Evolutionary conservation across 768 basidiomycete species (phyloP), one percentile per base, ranked within the genome.

Genomic region (Lanmaoa rubissima): DNA sequence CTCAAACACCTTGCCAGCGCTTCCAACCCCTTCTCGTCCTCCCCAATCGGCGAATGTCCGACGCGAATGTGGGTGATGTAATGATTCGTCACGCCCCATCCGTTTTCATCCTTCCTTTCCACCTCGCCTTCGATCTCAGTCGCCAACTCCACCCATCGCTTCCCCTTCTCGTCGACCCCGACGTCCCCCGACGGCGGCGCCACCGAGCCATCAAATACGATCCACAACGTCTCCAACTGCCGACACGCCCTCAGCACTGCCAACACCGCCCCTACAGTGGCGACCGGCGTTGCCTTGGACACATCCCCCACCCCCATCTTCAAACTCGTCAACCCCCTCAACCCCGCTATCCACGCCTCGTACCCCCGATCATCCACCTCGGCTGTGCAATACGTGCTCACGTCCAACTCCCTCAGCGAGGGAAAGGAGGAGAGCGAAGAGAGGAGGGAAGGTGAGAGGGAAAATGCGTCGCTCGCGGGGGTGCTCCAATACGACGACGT

Each of bases 401-500:
- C 24, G 32, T 70, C 61, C n/a, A 69, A 34, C 31, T 52, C 61
- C 10, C 46, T 54, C 24, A 69, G 21, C 2, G 43, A 58, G 0
- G 59, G 43, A 46, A 69, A 69, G 1, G 42, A 51, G 0, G 59
- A 34, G 10, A 70, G 35, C 8, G 66, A 57, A 5, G 54, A 36
- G 0, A 69, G 35, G 17, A 68, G 21, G 11, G 57, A 14, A 2
- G 59, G 14, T 0, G 64, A 59, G 31, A 69, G 68, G 1, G 45
- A 42, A 48, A 68, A 68, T 5, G 66, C 56, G 31, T 69, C 65
- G 53, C 59, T 63, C 4, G 63, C 55, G 0, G 64, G 62, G 2
- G 62, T 58, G 17, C 58, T 62, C 66, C 68, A 70, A 39, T 70
- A 70, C 1, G 68, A 68, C 13, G 66, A 70, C 3, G 65, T 69